These are phyloP conservation scores for Aulographum hederae DNA, from an alignment of 2,329 filamentous ascomycete genomes.

Conservation along the genomic window DNA sequence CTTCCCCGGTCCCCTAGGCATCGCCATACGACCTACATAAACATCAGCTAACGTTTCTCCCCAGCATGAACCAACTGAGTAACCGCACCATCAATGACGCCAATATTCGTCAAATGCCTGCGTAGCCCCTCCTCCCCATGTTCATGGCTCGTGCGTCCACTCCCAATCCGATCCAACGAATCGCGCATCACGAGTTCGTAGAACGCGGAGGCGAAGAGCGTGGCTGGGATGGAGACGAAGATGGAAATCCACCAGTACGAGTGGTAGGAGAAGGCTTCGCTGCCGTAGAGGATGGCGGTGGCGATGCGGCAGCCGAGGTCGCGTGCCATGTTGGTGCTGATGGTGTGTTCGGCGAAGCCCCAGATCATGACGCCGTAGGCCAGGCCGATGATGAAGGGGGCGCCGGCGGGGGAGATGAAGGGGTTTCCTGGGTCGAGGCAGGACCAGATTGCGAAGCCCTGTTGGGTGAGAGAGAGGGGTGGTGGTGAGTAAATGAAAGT, in stretches of 20 bases:
- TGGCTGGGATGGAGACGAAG: constrained; percentile 38
- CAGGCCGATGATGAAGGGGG: neutral
- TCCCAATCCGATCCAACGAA: constrained; percentile 30
- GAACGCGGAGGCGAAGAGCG: constrained; percentile 33
- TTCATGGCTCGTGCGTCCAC: constrained; percentile 31
- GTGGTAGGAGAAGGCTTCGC: constrained; percentile 6
- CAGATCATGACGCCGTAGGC: neutral
- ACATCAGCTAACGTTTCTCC: too few species aligned
- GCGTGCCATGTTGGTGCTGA: neutral
- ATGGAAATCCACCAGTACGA: constrained; percentile 35
- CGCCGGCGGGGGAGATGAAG: neutral
- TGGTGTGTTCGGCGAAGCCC: neutral
- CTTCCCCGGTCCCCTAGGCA: too few species aligned
- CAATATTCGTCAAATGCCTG: constrained; percentile 19
- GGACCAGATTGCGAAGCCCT: neutral
- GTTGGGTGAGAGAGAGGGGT: too few species aligned
- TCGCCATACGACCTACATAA: too few species aligned
- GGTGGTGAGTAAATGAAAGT: too few species aligned
- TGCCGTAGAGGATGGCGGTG: neutral
- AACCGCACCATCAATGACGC: constrained; percentile 3
- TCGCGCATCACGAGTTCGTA: constrained; percentile 38
- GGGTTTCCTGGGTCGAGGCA: neutral
- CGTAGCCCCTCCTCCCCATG: constrained; percentile 31
- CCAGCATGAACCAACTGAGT: too few species aligned
- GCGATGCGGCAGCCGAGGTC: neutral